These are phyloP conservation scores for Sclerotinia trifoliorum DNA, from an alignment of 2,329 filamentous ascomycete genomes.

Conservation along the genomic window DNA sequence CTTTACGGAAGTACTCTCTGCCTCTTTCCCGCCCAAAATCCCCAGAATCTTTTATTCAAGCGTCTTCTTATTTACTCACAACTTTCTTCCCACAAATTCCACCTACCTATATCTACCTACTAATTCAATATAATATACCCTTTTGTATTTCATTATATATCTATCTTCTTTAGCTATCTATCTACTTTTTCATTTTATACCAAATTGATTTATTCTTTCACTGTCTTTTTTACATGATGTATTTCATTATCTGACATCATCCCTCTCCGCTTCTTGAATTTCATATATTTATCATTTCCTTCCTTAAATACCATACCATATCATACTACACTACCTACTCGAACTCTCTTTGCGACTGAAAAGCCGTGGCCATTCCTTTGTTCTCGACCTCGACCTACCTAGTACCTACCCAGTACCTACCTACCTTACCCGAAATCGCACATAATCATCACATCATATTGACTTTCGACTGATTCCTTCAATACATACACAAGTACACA, in stretches of 20 bases:
- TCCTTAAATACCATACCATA: too few relatives aligned
- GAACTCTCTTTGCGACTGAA: conserved; percentile 10
- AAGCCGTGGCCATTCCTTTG: conserved; percentile 20
- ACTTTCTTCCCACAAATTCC: background rate
- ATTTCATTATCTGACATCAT: conserved; percentile 18
- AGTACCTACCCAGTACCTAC: too few relatives aligned
- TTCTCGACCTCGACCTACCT: conserved; percentile 3
- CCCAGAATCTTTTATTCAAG: background rate
- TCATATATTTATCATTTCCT: background rate
- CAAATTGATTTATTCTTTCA: background rate
- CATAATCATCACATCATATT: too few relatives aligned
- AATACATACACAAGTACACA: background rate
- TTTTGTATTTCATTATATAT: background rate
- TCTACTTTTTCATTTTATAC: background rate
- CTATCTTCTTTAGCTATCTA: background rate
- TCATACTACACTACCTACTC: background rate
- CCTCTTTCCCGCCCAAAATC: background rate
- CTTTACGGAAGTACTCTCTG: background rate
- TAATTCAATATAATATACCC: background rate
- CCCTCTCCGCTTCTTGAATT: conserved; percentile 6
- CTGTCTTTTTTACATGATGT: background rate
- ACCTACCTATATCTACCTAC: background rate
- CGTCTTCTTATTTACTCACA: background rate
- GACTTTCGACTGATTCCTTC: too few relatives aligned
- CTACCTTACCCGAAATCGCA: too few relatives aligned